phyloP scores from a whole-genome alignment of 2,329 filamentous ascomycete species.

The Trichoderma polysporum region DNA sequence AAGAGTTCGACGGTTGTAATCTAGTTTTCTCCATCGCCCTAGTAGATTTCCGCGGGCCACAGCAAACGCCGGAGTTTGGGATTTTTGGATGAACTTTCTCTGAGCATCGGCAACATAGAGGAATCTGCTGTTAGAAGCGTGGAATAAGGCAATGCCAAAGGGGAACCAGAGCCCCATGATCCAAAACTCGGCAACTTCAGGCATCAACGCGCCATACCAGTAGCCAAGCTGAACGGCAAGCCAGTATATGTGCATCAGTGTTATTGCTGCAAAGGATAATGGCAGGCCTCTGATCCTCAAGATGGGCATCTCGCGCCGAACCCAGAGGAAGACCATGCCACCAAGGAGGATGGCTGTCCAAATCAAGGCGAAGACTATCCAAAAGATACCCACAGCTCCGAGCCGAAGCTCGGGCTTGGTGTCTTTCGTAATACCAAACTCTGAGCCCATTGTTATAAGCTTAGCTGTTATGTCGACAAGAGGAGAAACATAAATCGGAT shows the following conservation, averaged over 20 bases:
- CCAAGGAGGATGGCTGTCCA: conserved; percentile 42
- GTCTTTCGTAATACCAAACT: conserved; percentile 34
- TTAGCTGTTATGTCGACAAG: background rate
- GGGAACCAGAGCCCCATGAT: conserved; percentile 66
- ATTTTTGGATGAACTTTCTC: conserved; percentile 39
- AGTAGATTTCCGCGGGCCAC: conserved; percentile 32
- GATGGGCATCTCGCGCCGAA: conserved; percentile 41
- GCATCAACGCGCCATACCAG: conserved; percentile 41
- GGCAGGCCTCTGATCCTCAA: conserved; percentile 42
- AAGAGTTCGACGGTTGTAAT: conserved; percentile 51
- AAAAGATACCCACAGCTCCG: conserved; percentile 44
- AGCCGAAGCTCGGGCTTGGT: conserved; percentile 35
- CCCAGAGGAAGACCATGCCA: conserved; percentile 43
- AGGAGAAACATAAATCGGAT: background rate
- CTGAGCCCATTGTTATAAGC: conserved; percentile 31
- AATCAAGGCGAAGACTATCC: conserved; percentile 35
- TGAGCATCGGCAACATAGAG: conserved; percentile 58
- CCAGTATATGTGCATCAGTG: conserved; percentile 46
- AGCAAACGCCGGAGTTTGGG: conserved; percentile 18
- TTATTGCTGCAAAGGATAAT: conserved; percentile 42
- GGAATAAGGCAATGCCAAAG: conserved; percentile 64
- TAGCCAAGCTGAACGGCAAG: conserved; percentile 41
- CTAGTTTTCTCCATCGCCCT: conserved; percentile 40
- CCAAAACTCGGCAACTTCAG: conserved; percentile 61
- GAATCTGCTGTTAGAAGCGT: conserved; percentile 62